phyloP scores from a whole-genome alignment of 495 filamentous ascomycete species.

The Hypoxylon fuscum region DNA sequence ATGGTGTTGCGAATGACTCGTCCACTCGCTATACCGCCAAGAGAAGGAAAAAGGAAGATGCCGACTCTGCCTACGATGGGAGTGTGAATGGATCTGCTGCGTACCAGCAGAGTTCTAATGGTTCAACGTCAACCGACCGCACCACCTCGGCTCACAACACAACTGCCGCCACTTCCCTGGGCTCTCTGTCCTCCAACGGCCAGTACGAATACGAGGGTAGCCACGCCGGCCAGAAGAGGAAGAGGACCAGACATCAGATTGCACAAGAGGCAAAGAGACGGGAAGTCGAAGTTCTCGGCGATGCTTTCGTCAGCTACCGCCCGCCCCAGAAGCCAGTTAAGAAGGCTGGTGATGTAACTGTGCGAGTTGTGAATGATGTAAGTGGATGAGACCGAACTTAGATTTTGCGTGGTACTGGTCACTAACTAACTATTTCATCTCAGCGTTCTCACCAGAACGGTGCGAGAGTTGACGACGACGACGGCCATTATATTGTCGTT shows the following conservation, averaged over 20 bases:
- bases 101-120: constrained; percentile 73
- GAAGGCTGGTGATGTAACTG: constrained; percentile 90
- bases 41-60: constrained; percentile 59
- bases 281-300: constrained; percentile 71
- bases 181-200: constrained; percentile 70
- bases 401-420: constrained; percentile 11
- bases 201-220: constrained; percentile 66
- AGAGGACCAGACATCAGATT: constrained; percentile 80
- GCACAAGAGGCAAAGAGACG: constrained; percentile 82
- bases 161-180: constrained; percentile 89
- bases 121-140: constrained; percentile 82
- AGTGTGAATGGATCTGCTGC: constrained; percentile 76
- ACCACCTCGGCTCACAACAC: constrained; percentile 86
- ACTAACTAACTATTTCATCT: constrained; percentile 12
- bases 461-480: constrained; percentile 82
- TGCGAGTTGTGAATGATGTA: constrained; percentile 84
- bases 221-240: constrained; percentile 79
- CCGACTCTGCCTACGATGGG: constrained; percentile 65
- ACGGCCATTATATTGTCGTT: constrained; percentile 93
- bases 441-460: constrained; percentile 64
- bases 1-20: constrained; percentile 32
- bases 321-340: constrained; percentile 88
- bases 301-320: constrained; percentile 79
- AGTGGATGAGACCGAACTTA: constrained; percentile 50
- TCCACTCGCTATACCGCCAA: constrained; percentile 53